Evolutionary conservation across 169 alveolate genomes (phyloP), one percentile per base, ranked within the genome.

Genomic region (Plasmodium falciparum): DNA sequence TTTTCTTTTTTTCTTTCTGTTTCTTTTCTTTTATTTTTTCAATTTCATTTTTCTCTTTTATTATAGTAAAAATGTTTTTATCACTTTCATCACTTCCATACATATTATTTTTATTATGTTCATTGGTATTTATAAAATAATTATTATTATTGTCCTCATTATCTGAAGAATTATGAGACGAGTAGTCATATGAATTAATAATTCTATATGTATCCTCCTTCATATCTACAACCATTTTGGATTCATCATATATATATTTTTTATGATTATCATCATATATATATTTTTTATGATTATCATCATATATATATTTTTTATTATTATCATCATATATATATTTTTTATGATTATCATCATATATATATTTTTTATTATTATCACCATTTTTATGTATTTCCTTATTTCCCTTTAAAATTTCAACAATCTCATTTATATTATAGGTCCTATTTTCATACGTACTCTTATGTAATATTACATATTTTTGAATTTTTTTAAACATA

Each of bases 11-110:
- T 26, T 66, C 47, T 7, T 59, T 76, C 22, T 76, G 67, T 6
- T 76, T 76, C 20, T 49, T 49, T 15, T 76, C 89, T 39, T 76
- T 76, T 29, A 76, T 65, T 66, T 76, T 49, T 1, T 76, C 89
- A 69, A 76, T 76, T 22, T 63, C 78, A 13, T 76, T 66, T n/a
- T 76, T 76, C 39, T 76, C 89, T 59, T 59, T 63, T 22, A 76
- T 65, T n/a, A 76, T 76, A 2, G 89, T 7, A 12, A 76, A 47
- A 7, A 76, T 65, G 24, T 76, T 66, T 58, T 45, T 63, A 9
- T 50, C 72, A n/a, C 71, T 65, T 49, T n/a, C 39, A 0, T 70
- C 63, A 13, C 66, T 24, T 15, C 50, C 78, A 67, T 33, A 13
- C 58, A 13, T 13, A 39, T 39, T 45, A 47, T 43, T 29, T 43